Evolutionary conservation across 2,329 filamentous ascomycete species (phyloP).

Genomic region (Colletotrichum musicola): DNA sequence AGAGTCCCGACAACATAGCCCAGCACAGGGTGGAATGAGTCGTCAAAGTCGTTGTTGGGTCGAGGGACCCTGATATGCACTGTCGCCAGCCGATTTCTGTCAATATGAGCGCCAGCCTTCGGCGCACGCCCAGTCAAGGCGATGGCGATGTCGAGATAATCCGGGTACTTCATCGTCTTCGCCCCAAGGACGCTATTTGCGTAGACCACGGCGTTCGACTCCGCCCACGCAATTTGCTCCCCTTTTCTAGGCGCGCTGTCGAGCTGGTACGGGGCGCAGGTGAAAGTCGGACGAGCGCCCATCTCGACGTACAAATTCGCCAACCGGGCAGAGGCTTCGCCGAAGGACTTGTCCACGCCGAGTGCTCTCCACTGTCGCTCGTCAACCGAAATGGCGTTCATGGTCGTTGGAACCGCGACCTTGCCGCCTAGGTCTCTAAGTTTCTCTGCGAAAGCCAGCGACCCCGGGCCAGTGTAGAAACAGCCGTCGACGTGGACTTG

Average conservation of each 20-base stretch:
- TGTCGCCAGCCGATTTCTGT: constrained; percentile 13
- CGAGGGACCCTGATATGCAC: constrained; percentile 50
- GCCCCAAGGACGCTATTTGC: constrained; percentile 61
- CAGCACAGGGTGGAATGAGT: constrained; percentile 53
- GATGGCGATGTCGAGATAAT: constrained; percentile 58
- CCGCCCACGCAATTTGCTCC: constrained; percentile 58
- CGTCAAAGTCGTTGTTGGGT: constrained; percentile 50
- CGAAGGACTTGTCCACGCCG: constrained; percentile 45
- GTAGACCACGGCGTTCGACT: constrained; percentile 60
- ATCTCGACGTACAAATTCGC: constrained; percentile 54
- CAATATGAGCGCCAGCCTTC: too few relatives aligned
- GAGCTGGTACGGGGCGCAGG: constrained; percentile 58
- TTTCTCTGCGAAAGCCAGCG: constrained; percentile 51
- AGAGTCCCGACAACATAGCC: constrained; percentile 53
- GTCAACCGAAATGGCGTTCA: constrained; percentile 60
- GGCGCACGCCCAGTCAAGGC: constrained; percentile 60
- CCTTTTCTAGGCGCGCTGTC: constrained; percentile 46
- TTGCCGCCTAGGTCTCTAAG: constrained; percentile 50
- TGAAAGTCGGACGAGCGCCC: constrained; percentile 56
- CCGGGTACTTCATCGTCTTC: constrained; percentile 59
- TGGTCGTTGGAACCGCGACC: constrained; percentile 53
- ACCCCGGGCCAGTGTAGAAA: constrained; percentile 55
- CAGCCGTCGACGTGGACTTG: constrained; percentile 59
- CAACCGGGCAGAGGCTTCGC: constrained; percentile 47
- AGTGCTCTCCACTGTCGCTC: constrained; percentile 53